phyloP scores from a whole-genome alignment of 2,329 filamentous ascomycete species.

The Xylaria sp. region DNA sequence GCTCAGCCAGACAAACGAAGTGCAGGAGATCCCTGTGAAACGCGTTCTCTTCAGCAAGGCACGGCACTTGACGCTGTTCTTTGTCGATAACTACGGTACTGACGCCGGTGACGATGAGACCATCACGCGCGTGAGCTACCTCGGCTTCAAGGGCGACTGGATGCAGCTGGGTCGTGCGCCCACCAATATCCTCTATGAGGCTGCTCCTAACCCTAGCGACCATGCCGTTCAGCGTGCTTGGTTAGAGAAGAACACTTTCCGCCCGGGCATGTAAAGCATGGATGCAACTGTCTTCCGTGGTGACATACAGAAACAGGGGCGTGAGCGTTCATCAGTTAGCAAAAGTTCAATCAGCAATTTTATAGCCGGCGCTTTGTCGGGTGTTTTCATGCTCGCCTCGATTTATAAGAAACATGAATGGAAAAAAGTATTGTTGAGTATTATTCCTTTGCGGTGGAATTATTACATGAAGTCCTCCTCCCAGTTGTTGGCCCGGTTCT shows the following conservation, averaged over 20 bases:
- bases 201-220: conserved; percentile 84
- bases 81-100: conserved; percentile 78
- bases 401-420: background rate
- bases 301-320: background rate
- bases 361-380: background rate
- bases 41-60: conserved; percentile 84
- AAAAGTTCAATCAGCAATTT: background rate
- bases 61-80: conserved; percentile 77
- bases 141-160: conserved; percentile 93
- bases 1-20: conserved; percentile 70
- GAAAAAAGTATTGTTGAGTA: background rate
- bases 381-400: background rate
- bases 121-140: conserved; percentile 67
- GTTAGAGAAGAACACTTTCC: background rate
- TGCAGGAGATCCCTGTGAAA: conserved; percentile 76
- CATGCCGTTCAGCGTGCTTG: conserved; percentile 61
- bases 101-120: conserved; percentile 48
- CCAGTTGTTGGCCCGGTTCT: conserved; percentile 71
- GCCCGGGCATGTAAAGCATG: background rate
- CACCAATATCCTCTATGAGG: conserved; percentile 84
- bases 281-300: background rate
- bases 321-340: background rate
- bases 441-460: background rate
- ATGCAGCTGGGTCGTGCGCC: conserved; percentile 81
- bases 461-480: conserved; percentile 88